phyloP scores from a whole-genome alignment of 139 green algal species.

The Coelastrella sp. region DNA sequence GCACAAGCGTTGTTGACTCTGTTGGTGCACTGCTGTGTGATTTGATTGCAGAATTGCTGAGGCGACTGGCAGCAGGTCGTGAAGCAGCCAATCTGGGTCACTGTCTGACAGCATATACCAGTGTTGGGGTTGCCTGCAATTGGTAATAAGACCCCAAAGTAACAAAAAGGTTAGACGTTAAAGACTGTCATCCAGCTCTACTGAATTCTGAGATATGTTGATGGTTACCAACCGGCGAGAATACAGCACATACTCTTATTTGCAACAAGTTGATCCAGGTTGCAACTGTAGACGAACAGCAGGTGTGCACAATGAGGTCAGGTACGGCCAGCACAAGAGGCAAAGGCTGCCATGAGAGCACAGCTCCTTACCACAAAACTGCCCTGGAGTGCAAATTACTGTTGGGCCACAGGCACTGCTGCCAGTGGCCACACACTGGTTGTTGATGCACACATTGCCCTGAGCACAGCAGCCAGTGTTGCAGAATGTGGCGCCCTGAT shows the following conservation, averaged over 20 bases:
- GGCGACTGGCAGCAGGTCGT: not conserved
- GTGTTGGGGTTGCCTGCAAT: not conserved
- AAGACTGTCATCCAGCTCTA: no score
- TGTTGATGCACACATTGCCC: constrained; percentile 36
- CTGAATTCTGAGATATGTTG: not conserved
- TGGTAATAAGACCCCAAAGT: not conserved
- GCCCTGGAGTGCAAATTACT: not conserved
- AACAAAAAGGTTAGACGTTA: no score
- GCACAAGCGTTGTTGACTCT: constrained; percentile 12
- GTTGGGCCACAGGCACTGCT: constrained; percentile 12
- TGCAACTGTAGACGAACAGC: not conserved
- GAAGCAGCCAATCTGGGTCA: constrained; percentile 2
- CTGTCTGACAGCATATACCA: not conserved
- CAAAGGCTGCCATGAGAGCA: not conserved
- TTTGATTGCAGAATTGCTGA: constrained; percentile 15
- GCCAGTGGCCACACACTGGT: constrained; percentile 21
- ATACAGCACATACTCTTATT: not conserved
- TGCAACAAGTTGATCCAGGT: no score
- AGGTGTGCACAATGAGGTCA: not conserved
- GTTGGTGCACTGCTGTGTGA: not conserved
- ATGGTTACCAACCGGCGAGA: not conserved
- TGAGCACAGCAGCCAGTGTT: constrained; percentile 30
- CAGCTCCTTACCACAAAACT: constrained; percentile 13
- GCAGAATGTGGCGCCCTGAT: constrained; percentile 3
- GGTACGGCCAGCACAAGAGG: not conserved